Percentiles rank a stretch among this genome's conserved stretches.
These are phyloP conservation scores for Taxillus chinensis DNA, from an alignment of 164 flowering plant species.

Conservation along the genomic window DNA sequence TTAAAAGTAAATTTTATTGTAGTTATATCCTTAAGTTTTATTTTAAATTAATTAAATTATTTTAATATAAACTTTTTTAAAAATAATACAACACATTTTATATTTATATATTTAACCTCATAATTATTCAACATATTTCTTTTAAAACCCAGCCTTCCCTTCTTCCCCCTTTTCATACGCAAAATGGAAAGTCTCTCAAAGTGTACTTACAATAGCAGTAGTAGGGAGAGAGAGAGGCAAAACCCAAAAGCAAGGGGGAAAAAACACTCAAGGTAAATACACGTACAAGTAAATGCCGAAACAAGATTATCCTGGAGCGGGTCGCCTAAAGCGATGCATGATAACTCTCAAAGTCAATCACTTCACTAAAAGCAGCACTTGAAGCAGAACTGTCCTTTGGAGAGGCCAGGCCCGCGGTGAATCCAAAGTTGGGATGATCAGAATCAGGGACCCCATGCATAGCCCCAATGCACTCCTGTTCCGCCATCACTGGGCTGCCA, in stretches of 20 bases:
- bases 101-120: no score
- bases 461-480: slow-evolving; percentile 30
- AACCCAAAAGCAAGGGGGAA: not conserved
- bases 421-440: slow-evolving; percentile 12
- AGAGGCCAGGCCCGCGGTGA: slow-evolving; percentile 19
- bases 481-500: slow-evolving; percentile 29
- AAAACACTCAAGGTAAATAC: not conserved
- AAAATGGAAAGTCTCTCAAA: not conserved
- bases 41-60: no score
- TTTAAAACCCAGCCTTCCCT: no score
- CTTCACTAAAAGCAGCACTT: slow-evolving; percentile 24
- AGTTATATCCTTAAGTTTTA: no score
- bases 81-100: no score
- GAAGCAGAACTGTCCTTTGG: slow-evolving; percentile 21
- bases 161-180: no score
- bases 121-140: no score
- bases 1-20: no score
- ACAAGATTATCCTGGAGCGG: not conserved
- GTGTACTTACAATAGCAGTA: not conserved
- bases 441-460: slow-evolving; percentile 6
- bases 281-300: not conserved
- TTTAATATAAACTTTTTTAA: no score
- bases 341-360: slow-evolving; percentile 31
- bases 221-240: no score
- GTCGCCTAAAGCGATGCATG: no score